phyloP scores from a whole-genome alignment of 2,329 filamentous ascomycete genomes.

The Colletotrichum sp. region DNA sequence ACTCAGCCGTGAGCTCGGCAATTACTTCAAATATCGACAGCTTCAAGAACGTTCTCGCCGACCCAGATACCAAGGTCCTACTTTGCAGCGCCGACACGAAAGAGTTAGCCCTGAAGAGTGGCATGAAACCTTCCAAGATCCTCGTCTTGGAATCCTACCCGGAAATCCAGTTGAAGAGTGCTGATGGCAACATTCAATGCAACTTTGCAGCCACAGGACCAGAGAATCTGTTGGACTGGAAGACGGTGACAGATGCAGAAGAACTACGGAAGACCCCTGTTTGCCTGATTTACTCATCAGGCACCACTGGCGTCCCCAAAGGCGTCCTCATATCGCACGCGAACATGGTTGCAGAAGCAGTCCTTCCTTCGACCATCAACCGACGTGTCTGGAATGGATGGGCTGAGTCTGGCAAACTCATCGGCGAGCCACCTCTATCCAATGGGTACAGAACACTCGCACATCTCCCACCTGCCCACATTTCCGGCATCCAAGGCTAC shows the following conservation, averaged over 20 bases:
- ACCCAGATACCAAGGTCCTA: not conserved
- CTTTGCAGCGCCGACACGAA: not conserved
- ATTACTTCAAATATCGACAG: not conserved
- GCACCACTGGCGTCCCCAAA: not conserved
- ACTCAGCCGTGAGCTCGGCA: not conserved
- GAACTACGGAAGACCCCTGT: not conserved
- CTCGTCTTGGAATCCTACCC: not conserved
- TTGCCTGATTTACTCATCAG: not conserved
- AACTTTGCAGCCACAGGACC: not conserved
- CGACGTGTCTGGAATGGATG: not conserved
- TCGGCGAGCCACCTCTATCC: not conserved
- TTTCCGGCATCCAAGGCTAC: conserved; percentile 7
- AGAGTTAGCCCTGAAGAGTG: not conserved
- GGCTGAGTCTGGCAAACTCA: not conserved
- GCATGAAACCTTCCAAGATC: not conserved
- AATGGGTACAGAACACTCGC: not conserved
- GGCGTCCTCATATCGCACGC: not conserved
- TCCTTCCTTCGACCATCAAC: not conserved
- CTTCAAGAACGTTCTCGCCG: not conserved
- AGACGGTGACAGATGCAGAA: not conserved
- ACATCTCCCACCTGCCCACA: conserved; percentile 3
- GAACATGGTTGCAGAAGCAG: not conserved
- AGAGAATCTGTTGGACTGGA: not conserved
- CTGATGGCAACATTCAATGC: not conserved
- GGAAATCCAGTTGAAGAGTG: not conserved